These are phyloP conservation scores for Leucocoprinus birnbaumii DNA, from an alignment of 768 basidiomycete genomes.

Conservation along the genomic window DNA sequence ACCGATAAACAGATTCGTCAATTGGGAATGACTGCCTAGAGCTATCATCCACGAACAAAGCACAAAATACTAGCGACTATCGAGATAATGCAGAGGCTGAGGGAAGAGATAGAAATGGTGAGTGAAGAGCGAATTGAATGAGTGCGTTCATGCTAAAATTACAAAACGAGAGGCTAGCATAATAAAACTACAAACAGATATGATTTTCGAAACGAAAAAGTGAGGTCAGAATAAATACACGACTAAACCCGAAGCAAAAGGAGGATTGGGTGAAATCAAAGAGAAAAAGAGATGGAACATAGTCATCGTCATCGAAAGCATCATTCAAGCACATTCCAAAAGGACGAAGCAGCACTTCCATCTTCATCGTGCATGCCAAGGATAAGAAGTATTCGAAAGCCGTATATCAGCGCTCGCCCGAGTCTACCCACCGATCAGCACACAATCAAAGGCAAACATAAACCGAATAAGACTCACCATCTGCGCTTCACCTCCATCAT, in stretches of 20 bases:
- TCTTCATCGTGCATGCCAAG: conserved; percentile 9
- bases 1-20: too few species aligned
- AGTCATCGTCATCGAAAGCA: neutral
- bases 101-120: too few species aligned
- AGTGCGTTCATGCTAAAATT: neutral
- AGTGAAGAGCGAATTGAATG: neutral
- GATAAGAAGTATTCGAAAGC: conserved; percentile 2
- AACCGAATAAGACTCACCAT: neutral
- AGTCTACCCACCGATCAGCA: neutral
- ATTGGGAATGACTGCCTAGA: neutral
- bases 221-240: neutral
- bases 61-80: too few species aligned
- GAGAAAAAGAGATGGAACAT: neutral
- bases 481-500: neutral
- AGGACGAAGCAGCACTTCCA: neutral
- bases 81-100: conserved; percentile 5
- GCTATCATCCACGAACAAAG: too few species aligned
- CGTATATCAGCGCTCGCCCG: conserved; percentile 1
- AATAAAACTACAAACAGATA: neutral
- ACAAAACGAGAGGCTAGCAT: neutral
- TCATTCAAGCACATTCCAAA: neutral
- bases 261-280: neutral
- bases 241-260: neutral
- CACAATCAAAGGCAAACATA: neutral
- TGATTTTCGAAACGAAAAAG: neutral